Evolutionary conservation across 2,329 filamentous ascomycete genomes (phyloP), one percentile per base, ranked within the genome.

Genomic region (Parastagonospora avenae): DNA sequence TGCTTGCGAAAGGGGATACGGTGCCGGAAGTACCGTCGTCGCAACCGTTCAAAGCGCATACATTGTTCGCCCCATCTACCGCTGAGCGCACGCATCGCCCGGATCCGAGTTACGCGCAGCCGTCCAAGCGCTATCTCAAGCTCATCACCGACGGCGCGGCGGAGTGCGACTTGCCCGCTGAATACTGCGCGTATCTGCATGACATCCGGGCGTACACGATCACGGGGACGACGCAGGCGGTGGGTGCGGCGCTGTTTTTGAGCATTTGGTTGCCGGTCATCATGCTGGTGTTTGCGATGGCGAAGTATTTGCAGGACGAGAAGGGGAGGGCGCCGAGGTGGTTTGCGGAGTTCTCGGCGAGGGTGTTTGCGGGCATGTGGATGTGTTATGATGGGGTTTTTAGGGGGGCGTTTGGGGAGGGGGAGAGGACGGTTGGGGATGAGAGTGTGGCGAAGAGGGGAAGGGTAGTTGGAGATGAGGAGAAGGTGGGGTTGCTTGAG

Each of bases 61-160:
- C 93, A 0, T 82, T 99, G 1, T 90, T 90, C 67, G 88, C 88
- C 0, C 88, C 91, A 2, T 40, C 52, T 4, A 12, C 69, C 58
- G 24, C 60, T 72, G 32, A 68, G 33, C 79, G 80, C 32, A 74
- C 86, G 19, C 67, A 79, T 24, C 85, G 91, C 5, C 85, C 87
- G 0, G 81, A 88, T 46, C 81, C 85, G 1, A 81, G 81, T 50
- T 92, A 93, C 64, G 89, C 92, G 0, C 91, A 97, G 74, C 83
- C 94, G 0, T 96, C 91, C 2, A 80, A 85, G 37, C 86, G 94
- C 10, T 97, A 99, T 71, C 78, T 97, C 19, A 87, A 88, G 54
- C 81, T 97, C 43, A 84, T 99, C 62, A 85, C 82, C 11, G 84
- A 88, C 58, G 94, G 94, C 12, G 92, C 91, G 0, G 76, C 78